Percentiles rank a stretch among this genome's conserved stretches.
Evolutionary conservation across 352 stramenopile species (phyloP).

Genomic region (Phytophthora chlamydospora): DNA sequence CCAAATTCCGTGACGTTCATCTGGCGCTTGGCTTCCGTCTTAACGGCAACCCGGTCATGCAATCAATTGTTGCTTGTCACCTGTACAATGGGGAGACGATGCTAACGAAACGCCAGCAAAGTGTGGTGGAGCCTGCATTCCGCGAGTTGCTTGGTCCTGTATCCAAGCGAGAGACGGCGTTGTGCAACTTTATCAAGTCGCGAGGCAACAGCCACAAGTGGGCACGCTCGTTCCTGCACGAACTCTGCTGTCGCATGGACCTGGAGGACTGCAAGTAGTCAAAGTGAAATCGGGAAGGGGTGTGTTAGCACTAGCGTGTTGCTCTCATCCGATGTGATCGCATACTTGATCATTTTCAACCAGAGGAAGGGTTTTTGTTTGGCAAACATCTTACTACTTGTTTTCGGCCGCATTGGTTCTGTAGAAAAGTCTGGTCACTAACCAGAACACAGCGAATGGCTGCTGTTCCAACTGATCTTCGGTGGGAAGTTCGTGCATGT

Average conservation of each 20-base stretch:
- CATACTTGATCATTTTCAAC: no score
- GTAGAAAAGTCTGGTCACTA: no score
- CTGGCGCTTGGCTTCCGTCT: conserved; percentile 14
- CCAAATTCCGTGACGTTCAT: conserved; percentile 12
- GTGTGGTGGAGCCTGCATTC: conserved; percentile 11
- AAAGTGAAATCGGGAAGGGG: no score
- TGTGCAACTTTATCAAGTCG: conserved; percentile 6
- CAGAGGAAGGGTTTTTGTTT: no score
- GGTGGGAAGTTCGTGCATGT: no score
- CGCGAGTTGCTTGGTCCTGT: conserved; percentile 13
- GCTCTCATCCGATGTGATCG: no score
- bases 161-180: conserved; percentile 17
- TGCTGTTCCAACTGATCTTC: no score
- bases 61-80: conserved; percentile 21
- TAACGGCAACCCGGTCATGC: conserved; percentile 6
- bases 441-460: no score
- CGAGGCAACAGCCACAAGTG: conserved; percentile 30
- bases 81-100: conserved; percentile 48
- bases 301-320: no score
- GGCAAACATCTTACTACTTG: no score
- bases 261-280: conserved; percentile 26
- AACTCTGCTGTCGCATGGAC: conserved; percentile 37
- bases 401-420: no score
- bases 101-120: conserved; percentile 24
- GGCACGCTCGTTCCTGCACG: conserved; percentile 40